A percentile compares a stretch with the other conserved stretches of the same genome.
Conservation (phyloP, 305 asterid species). For the Galium porrigens region DNA sequence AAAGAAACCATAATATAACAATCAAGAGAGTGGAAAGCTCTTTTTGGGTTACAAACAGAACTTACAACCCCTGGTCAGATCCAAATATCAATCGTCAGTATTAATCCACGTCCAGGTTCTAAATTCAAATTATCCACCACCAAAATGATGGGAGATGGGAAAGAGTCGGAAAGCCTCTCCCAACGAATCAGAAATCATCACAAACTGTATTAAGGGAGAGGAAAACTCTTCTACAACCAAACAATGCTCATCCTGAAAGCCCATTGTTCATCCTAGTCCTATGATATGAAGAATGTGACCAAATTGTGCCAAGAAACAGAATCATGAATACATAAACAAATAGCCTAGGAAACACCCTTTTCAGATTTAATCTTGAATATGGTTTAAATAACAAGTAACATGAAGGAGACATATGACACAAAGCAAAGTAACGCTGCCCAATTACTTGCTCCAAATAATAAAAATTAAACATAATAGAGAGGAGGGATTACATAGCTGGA, state of each 20-base stretch:
- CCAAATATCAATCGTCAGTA: background rate
- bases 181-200: background rate
- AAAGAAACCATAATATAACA: background rate
- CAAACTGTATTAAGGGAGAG: background rate
- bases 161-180: background rate
- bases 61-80: background rate
- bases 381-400: background rate
- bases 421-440: background rate
- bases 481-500: background rate
- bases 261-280: background rate
- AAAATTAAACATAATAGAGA: background rate
- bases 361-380: background rate
- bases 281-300: background rate
- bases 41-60: background rate
- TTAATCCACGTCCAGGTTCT: background rate
- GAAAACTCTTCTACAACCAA: background rate
- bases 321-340: background rate
- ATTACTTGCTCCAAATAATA: background rate
- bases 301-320: background rate
- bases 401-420: background rate
- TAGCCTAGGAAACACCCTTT: background rate
- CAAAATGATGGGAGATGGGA: background rate
- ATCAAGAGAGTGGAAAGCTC: background rate
- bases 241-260: background rate
- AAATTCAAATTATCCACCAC: background rate